Conservation (phyloP, 257 asterid species). For the Leonotis leonurus region DNA sequence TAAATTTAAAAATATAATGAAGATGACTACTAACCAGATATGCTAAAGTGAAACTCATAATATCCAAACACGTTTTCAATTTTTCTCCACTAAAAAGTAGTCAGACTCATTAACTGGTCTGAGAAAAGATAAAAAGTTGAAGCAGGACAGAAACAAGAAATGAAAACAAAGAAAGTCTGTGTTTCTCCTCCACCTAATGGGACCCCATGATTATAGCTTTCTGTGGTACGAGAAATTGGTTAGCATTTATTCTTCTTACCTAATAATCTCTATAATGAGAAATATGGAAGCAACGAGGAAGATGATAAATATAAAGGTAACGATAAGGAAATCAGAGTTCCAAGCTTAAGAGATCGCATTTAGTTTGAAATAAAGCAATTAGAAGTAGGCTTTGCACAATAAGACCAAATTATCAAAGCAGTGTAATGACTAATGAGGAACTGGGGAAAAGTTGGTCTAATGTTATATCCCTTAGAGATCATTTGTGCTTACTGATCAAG, state of each 20-base stretch:
- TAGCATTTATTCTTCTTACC: conserved; percentile 6
- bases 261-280: neutral
- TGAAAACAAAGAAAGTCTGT: neutral
- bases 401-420: neutral
- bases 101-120: neutral
- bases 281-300: neutral
- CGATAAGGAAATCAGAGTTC: neutral
- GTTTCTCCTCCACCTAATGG: neutral
- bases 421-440: neutral
- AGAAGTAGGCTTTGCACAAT: neutral
- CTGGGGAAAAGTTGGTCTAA: neutral
- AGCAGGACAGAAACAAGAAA: neutral
- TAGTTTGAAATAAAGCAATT: neutral
- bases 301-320: too few relatives aligned
- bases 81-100: too few relatives aligned
- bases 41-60: too few relatives aligned
- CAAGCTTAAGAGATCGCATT: neutral
- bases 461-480: neutral
- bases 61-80: too few relatives aligned
- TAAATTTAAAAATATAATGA: too few relatives aligned
- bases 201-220: neutral
- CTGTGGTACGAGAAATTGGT: neutral
- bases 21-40: too few relatives aligned
- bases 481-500: conserved; percentile 12
- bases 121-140: neutral